Conservation (phyloP, 2,329 filamentous ascomycete species). For the Exophiala oligosperma region DNA sequence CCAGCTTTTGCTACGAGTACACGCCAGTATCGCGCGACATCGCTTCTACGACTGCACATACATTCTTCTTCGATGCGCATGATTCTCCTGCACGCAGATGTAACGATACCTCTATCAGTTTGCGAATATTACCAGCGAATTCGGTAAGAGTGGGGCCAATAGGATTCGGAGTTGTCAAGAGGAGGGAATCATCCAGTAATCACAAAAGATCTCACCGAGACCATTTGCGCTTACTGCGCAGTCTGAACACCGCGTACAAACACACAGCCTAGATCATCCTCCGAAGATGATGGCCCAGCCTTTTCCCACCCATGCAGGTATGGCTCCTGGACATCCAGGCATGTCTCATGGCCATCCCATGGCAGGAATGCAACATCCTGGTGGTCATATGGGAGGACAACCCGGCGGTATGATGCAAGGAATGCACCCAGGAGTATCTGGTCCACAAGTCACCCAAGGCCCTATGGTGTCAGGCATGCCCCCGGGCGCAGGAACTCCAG, state of each 20-base stretch:
- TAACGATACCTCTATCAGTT: conserved; percentile 8
- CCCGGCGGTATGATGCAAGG: conserved; percentile 54
- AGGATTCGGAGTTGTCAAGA: conserved; percentile 16
- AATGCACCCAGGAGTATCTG: conserved; percentile 63
- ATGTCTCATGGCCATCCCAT: conserved; percentile 63
- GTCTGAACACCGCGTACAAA: not conserved
- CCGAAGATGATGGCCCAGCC: conserved; percentile 57
- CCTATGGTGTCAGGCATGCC: conserved; percentile 66
- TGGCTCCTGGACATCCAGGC: conserved; percentile 56
- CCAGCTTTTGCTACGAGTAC: not conserved
- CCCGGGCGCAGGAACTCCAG: conserved; percentile 55
- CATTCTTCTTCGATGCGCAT: not conserved
- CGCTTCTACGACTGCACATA: not conserved
- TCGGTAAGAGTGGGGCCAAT: conserved; percentile 22
- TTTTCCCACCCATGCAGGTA: conserved; percentile 59
- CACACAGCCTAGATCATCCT: conserved; percentile 17
- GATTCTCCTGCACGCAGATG: conserved; percentile 11
- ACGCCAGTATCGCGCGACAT: not conserved
- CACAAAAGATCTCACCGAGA: not conserved
- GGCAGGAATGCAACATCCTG: conserved; percentile 57
- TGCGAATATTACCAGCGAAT: conserved; percentile 14
- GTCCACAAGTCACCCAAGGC: conserved; percentile 61
- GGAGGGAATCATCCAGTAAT: conserved; percentile 11
- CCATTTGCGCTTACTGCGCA: not conserved
- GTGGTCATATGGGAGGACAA: conserved; percentile 51